A percentile compares a stretch with the other conserved stretches of the same genome.
These are phyloP conservation scores for Dictyostelium discoideum DNA, from an alignment of 78 protist species.

Conservation along the genomic window DNA sequence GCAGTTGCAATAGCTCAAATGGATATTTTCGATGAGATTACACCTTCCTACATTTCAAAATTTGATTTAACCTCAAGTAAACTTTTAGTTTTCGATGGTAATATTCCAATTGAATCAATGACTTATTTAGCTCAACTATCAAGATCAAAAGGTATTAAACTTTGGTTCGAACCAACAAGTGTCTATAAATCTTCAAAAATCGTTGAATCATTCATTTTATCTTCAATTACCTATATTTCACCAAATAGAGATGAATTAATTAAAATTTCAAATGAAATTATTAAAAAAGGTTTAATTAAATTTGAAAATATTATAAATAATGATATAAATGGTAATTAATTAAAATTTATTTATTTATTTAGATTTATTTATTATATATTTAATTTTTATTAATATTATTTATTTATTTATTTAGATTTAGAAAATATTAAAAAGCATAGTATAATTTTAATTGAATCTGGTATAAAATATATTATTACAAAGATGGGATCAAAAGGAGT, in stretches of 20 bases:
- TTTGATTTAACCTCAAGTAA: neutral
- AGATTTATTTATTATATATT: neutral
- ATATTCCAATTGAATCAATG: conserved; percentile 76
- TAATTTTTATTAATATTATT: too few relatives aligned
- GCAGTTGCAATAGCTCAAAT: conserved; percentile 73
- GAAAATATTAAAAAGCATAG: conserved; percentile 23
- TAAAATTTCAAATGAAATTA: neutral
- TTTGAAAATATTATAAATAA: neutral
- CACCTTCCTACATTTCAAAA: neutral
- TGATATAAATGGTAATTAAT: neutral
- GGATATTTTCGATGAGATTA: conserved; percentile 69
- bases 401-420: neutral
- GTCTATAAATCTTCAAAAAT: conserved; percentile 40
- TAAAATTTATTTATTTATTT: too few relatives aligned
- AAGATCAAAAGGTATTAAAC: neutral
- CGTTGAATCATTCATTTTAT: neutral
- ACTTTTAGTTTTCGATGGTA: conserved; percentile 61
- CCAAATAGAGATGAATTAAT: conserved; percentile 65
- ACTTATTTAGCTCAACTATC: neutral
- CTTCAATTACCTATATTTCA: conserved; percentile 30
- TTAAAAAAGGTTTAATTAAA: neutral
- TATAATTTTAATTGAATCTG: conserved; percentile 17
- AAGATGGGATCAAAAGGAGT: conserved; percentile 48
- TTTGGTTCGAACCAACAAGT: conserved; percentile 69
- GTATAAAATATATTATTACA: conserved; percentile 12